These are phyloP conservation scores for Boletus pseudo-olivaceus DNA, from an alignment of 768 basidiomycete species.

Conservation along the genomic window DNA sequence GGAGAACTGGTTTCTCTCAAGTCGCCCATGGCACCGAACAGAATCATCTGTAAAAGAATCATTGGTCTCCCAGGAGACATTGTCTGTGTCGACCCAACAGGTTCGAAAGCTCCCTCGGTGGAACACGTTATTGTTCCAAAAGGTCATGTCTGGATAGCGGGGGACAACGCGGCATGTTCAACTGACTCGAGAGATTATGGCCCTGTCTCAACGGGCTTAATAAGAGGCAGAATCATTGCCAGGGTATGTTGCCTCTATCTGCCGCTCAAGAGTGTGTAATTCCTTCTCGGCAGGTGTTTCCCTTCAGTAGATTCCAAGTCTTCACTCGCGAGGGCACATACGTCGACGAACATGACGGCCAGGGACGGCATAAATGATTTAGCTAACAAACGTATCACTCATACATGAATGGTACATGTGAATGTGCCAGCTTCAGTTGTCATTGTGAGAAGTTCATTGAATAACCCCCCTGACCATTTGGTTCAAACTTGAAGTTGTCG, in stretches of 20 bases:
- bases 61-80: constrained; percentile 88
- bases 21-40: constrained; percentile 65
- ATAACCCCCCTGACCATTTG: constrained; percentile 94
- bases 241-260: constrained; percentile 43
- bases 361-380: neutral
- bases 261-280: neutral
- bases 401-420: neutral
- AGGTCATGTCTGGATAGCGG: constrained; percentile 87
- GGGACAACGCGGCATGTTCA: constrained; percentile 82
- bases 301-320: constrained; percentile 26
- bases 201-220: constrained; percentile 77
- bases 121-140: constrained; percentile 78
- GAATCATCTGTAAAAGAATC: constrained; percentile 82
- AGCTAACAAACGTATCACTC: neutral
- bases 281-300: constrained; percentile 26
- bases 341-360: constrained; percentile 14
- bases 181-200: constrained; percentile 92
- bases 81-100: constrained; percentile 85
- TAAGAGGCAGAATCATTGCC: constrained; percentile 64
- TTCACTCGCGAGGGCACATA: constrained; percentile 21
- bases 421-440: constrained; percentile 8
- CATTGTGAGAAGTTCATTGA: constrained; percentile 78
- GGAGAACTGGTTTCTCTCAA: constrained; percentile 75
- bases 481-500: constrained; percentile 95
- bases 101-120: constrained; percentile 53